Conservation (phyloP, 202 grass and related monocot species). For the Digitaria exilis region DNA sequence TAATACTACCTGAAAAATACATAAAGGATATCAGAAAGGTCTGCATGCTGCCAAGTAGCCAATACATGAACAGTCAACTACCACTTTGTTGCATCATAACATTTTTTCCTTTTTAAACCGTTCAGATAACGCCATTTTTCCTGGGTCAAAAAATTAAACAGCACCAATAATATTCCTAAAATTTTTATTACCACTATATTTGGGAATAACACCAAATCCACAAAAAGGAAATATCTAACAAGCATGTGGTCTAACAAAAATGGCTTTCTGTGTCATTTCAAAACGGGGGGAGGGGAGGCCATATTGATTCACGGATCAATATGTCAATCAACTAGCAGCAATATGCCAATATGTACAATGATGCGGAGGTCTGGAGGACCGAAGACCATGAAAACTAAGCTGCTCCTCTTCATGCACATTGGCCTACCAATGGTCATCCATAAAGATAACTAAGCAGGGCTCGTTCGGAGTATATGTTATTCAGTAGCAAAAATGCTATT, state of each 20-base stretch:
- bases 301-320: background rate
- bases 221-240: background rate
- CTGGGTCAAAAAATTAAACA: background rate
- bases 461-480: background rate
- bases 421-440: background rate
- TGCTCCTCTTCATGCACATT: background rate
- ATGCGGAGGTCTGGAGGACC: background rate
- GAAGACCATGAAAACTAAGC: background rate
- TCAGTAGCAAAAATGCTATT: background rate
- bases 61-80: constrained; percentile 11
- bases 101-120: background rate
- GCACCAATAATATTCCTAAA: background rate
- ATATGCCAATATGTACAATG: background rate
- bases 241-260: background rate
- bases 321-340: background rate
- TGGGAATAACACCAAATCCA: background rate
- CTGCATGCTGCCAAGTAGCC: background rate
- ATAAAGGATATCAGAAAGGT: background rate
- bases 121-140: background rate
- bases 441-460: background rate
- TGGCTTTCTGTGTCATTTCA: background rate
- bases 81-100: background rate
- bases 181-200: background rate
- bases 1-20: background rate
- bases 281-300: background rate